A percentile compares a stretch with the other conserved stretches of the same genome.
These are phyloP conservation scores for Suillus discolor DNA, from an alignment of 768 basidiomycete genomes.

Conservation along the genomic window DNA sequence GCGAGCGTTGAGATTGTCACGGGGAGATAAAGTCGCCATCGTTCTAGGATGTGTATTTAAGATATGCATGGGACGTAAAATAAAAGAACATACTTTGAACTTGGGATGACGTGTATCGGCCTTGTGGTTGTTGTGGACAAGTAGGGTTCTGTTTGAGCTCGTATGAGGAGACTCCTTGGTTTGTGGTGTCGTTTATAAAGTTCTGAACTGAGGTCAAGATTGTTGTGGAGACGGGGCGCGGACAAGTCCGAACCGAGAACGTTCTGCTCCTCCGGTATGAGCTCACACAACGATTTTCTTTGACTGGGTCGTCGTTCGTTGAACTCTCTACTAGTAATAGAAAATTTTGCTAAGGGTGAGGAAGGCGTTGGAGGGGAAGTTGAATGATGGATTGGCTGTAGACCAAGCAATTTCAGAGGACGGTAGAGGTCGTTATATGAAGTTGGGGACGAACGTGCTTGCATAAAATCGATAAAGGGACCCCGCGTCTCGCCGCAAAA, in stretches of 20 bases:
- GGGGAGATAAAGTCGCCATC: constrained; percentile 59
- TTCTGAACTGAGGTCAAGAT: constrained; percentile 39
- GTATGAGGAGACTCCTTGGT: constrained; percentile 45
- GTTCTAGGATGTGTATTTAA: constrained; percentile 37
- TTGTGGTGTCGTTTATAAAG: constrained; percentile 67
- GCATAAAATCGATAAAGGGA: constrained; percentile 29
- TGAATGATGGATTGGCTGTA: constrained; percentile 9
- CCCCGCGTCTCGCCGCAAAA: constrained; percentile 12
- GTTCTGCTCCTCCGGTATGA: constrained; percentile 32
- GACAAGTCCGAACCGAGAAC: constrained; percentile 35
- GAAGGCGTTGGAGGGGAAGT: constrained; percentile 16
- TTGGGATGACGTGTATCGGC: constrained; percentile 60
- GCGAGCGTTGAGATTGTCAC: constrained; percentile 72
- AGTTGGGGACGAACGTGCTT: constrained; percentile 36
- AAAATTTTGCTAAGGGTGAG: constrained; percentile 26
- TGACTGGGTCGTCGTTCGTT: constrained; percentile 15
- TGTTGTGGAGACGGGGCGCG: constrained; percentile 29
- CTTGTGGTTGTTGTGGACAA: constrained; percentile 67
- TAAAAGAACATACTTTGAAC: constrained; percentile 38
- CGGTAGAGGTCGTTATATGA: constrained; percentile 21
- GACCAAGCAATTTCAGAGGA: constrained; percentile 13
- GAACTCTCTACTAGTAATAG: constrained; percentile 9
- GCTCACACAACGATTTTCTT: constrained; percentile 30
- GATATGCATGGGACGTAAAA: constrained; percentile 11
- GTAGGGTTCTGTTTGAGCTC: constrained; percentile 52